Percentiles rank a stretch among this genome's conserved stretches.
These are phyloP conservation scores for Vachellia pachyceras DNA, from an alignment of 306 rosid genomes.

Conservation along the genomic window DNA sequence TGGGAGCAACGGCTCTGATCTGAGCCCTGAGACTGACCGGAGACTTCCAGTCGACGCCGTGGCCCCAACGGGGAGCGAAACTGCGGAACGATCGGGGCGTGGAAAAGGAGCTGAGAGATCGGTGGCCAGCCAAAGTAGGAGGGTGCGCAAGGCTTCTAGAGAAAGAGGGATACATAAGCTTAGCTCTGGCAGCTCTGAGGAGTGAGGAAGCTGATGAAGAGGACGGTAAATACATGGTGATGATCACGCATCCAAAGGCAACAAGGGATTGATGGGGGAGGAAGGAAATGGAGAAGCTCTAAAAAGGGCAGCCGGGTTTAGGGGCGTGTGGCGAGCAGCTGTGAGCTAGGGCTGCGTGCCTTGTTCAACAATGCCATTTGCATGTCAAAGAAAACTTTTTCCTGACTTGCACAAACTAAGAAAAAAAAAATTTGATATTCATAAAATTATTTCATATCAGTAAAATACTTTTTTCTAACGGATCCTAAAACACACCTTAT, in stretches of 20 bases:
- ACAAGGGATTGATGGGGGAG: neutral
- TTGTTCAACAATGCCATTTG: constrained; percentile 25
- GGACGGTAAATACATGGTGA: constrained; percentile 56
- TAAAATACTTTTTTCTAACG: too few relatives aligned
- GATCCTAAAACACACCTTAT: too few relatives aligned
- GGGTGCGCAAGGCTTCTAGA: constrained; percentile 55
- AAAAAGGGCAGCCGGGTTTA: neutral
- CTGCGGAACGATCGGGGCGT: constrained; percentile 45
- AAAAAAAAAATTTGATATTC: too few relatives aligned
- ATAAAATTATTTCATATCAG: too few relatives aligned
- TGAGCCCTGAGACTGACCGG: constrained; percentile 71
- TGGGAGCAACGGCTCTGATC: constrained; percentile 84
- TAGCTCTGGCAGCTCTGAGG: constrained; percentile 68
- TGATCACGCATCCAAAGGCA: constrained; percentile 48
- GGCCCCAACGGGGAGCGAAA: constrained; percentile 71
- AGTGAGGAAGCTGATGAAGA: constrained; percentile 67
- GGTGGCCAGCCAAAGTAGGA: constrained; percentile 17
- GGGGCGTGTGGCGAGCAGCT: constrained; percentile 64
- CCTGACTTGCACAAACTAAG: too few relatives aligned
- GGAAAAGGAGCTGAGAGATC: constrained; percentile 52
- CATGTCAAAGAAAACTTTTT: too few relatives aligned
- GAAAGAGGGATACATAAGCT: constrained; percentile 45
- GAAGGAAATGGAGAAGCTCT: neutral
- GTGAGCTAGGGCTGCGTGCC: constrained; percentile 60
- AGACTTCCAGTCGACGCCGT: constrained; percentile 72